Evolutionary conservation across 768 basidiomycete genomes (phyloP).

Genomic region (Lentinula sp.): DNA sequence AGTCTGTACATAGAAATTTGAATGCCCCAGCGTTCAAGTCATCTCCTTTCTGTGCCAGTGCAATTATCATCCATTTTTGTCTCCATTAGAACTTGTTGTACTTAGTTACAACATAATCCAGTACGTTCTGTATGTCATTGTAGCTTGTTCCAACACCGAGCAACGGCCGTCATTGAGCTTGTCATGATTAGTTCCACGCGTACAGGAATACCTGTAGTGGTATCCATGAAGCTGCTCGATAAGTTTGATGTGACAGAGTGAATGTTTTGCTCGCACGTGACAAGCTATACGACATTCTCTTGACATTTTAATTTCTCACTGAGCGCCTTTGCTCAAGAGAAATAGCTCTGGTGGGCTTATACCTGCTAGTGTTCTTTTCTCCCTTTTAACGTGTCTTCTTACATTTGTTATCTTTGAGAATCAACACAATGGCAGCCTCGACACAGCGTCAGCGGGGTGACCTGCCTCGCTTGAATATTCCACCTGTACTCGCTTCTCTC

Average conservation of each 20-base stretch:
- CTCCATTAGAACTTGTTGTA: too few species aligned
- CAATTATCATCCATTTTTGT: too few species aligned
- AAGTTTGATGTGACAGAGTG: too few species aligned
- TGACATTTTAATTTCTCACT: not conserved
- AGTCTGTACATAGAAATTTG: not conserved
- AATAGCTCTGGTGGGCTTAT: not conserved
- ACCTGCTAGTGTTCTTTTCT: not conserved
- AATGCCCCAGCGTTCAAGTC: not conserved
- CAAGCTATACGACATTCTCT: not conserved
- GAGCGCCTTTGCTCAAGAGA: not conserved
- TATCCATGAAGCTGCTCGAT: too few species aligned
- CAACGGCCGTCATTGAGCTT: too few species aligned
- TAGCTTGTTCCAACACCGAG: too few species aligned
- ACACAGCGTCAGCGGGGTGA: conserved; percentile 22
- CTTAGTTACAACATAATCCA: too few species aligned
- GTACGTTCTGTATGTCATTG: too few species aligned
- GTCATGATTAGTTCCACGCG: too few species aligned
- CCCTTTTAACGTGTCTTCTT: not conserved
- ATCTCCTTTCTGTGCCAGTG: too few species aligned
- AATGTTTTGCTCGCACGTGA: not conserved
- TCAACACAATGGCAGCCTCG: conserved; percentile 4
- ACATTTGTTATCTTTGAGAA: not conserved
- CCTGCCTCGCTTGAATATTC: conserved; percentile 53
- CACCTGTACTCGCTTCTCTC: conserved; percentile 30
- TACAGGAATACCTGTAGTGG: too few species aligned